These are phyloP conservation scores for Solanum ahanhuiri DNA, from an alignment of 257 asterid species.

Conservation along the genomic window DNA sequence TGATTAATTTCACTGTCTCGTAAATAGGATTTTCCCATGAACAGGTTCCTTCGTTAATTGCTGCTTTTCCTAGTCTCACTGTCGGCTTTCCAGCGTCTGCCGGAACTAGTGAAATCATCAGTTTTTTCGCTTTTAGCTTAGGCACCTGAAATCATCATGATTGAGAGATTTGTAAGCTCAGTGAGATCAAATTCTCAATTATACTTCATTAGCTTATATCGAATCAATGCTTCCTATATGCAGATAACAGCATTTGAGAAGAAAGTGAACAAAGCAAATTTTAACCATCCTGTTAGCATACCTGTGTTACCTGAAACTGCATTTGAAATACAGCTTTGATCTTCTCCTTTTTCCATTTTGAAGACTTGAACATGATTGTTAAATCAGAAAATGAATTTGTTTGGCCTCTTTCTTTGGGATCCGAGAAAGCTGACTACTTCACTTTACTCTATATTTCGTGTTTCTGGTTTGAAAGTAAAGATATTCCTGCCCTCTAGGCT, in stretches of 20 bases:
- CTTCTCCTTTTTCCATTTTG: slow-evolving; percentile 57
- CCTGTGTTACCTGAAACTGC: slow-evolving; percentile 92
- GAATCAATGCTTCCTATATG: not conserved
- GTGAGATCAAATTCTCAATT: slow-evolving; percentile 4
- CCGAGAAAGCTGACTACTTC: not conserved
- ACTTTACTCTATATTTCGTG: not conserved
- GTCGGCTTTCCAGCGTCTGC: slow-evolving; percentile 90
- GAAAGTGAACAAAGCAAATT: not conserved
- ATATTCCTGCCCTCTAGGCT: not conserved
- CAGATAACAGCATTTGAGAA: not conserved
- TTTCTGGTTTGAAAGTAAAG: slow-evolving; percentile 1
- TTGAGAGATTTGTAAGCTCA: not conserved
- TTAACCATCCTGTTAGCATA: slow-evolving; percentile 7
- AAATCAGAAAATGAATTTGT: not conserved
- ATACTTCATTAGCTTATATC: not conserved
- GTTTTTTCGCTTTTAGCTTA: slow-evolving; percentile 60
- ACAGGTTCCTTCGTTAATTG: slow-evolving; percentile 71
- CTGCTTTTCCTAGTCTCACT: slow-evolving; percentile 54
- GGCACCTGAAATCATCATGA: slow-evolving; percentile 58
- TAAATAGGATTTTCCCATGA: slow-evolving; percentile 74
- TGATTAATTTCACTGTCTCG: slow-evolving; percentile 64
- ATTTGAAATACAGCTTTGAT: slow-evolving; percentile 68
- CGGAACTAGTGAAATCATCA: slow-evolving; percentile 77
- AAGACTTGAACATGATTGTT: slow-evolving; percentile 65
- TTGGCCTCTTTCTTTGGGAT: not conserved